Base-by-base conservation (phyloP, 345 rosid genomes). In the Melaleuca quinquenervia region DNA sequence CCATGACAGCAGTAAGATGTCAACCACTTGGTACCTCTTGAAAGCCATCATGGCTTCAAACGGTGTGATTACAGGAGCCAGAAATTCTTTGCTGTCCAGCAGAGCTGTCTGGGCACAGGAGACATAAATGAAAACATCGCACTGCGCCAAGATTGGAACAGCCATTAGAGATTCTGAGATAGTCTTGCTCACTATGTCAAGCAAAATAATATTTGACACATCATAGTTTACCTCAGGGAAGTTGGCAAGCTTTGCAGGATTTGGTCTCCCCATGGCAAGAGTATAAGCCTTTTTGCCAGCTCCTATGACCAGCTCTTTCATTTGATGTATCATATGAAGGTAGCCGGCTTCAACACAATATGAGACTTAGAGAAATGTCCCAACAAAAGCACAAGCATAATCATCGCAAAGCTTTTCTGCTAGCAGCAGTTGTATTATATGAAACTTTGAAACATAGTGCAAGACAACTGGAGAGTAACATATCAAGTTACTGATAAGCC, bases 161-260 rank as follows among this genome's bases (percentile, higher is more conserved):
- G 85, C 75, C 51, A 56, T 84, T 21, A 51, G 58, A 82, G 55
- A 58, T 50, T 80, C 62, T 21, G 52, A 89, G 75, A 64, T 64
- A 86, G 78, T 70, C 80, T 70, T 36, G 80, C 48, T 44, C 55
- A 56, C 22, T 27, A 75, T 64, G 13, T 50, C 44, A 84, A 75
- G 64, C 75, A 32, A 70, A 74, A 52, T 32, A 45, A 78, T 8
- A 82, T 50, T 49, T 24, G 21, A 82, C 3, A 16, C 45, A 49
- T 62, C 21, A 64, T 87, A 76, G 53, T 84, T 85, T 89, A 93
- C 99, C 93, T 97, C 98, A 0, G 96, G 99, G 85, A 96, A 97
- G 90, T 97, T 97, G 54, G 98, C 99, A 82, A 97, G 98, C 89
- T 97, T 97, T 82, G 98, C 95, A 26, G 98, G 98, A 87, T 97